Conservation (phyloP, 192 early-diverging fungal genomes). For the Coemansia sp. region DNA sequence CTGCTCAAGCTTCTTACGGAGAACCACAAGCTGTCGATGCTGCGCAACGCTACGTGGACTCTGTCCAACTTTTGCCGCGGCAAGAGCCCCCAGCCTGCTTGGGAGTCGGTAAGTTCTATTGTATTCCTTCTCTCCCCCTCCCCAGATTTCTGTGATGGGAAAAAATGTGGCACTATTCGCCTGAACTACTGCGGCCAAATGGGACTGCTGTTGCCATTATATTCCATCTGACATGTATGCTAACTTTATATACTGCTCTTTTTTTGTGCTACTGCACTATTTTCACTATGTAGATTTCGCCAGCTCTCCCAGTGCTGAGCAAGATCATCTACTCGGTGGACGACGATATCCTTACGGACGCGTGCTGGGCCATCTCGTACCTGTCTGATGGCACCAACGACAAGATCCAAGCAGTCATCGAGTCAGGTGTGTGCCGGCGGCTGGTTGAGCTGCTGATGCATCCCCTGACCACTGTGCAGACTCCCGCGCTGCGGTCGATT, state of each 20-base stretch:
- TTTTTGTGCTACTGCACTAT: slow-evolving; percentile 6
- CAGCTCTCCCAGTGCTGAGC: slow-evolving; percentile 84
- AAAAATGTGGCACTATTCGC: slow-evolving; percentile 7
- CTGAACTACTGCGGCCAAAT: slow-evolving; percentile 8
- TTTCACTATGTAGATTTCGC: slow-evolving; percentile 65
- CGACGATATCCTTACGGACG: slow-evolving; percentile 94
- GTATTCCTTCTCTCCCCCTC: slow-evolving; percentile 17
- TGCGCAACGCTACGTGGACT: slow-evolving; percentile 98
- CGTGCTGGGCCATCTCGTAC: slow-evolving; percentile 99
- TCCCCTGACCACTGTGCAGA: slow-evolving; percentile 86
- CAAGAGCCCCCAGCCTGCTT: slow-evolving; percentile 93
- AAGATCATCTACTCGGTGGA: slow-evolving; percentile 89
- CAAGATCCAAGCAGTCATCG: slow-evolving; percentile 97
- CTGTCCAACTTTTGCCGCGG: slow-evolving; percentile 98
- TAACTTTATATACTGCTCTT: slow-evolving; percentile 1
- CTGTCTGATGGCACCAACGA: slow-evolving; percentile 96
- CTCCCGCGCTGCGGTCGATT: slow-evolving; percentile 93
- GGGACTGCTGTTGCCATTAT: slow-evolving; percentile 13
- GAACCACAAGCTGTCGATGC: slow-evolving; percentile 92
- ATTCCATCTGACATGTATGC: not conserved
- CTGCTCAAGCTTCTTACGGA: slow-evolving; percentile 84
- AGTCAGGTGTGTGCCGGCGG: slow-evolving; percentile 89
- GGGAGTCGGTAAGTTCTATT: slow-evolving; percentile 63
- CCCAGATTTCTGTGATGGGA: not conserved
- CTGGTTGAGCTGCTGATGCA: slow-evolving; percentile 93